Conservation (phyloP, 2,329 filamentous ascomycete genomes). For the Exophiala spinifera region DNA sequence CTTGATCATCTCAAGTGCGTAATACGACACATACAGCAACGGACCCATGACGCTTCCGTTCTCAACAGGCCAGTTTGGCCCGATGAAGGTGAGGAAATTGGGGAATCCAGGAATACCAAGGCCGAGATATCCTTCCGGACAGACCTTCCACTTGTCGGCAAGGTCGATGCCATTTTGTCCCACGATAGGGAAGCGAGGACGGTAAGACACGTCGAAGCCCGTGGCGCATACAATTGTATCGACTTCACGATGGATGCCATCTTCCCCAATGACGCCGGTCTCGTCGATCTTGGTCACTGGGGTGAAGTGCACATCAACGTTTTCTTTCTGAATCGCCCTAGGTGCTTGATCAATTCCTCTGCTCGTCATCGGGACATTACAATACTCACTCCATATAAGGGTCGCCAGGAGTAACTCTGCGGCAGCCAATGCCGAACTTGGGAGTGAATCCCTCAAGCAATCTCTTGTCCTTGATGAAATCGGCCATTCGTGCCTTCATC, state of each 20-base stretch:
- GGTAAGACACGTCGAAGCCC: constrained; percentile 41
- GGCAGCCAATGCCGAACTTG: constrained; percentile 45
- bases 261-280: constrained; percentile 39
- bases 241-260: constrained; percentile 35
- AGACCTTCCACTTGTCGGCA: constrained; percentile 44
- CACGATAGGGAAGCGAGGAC: constrained; percentile 45
- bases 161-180: constrained; percentile 40
- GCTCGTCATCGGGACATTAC: too few relatives aligned
- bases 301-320: constrained; percentile 52
- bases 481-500: constrained; percentile 46
- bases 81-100: constrained; percentile 30
- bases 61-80: constrained; percentile 41
- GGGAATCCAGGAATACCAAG: constrained; percentile 32
- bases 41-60: constrained; percentile 47
- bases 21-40: constrained; percentile 39
- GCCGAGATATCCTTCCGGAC: constrained; percentile 30
- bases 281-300: constrained; percentile 46
- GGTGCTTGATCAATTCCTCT: not conserved
- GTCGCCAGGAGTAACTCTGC: constrained; percentile 49
- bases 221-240: constrained; percentile 41
- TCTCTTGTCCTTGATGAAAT: constrained; percentile 51
- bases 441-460: constrained; percentile 49
- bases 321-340: constrained; percentile 47
- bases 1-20: constrained; percentile 40
- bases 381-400: constrained; percentile 44